Conservation (phyloP, 2,329 filamentous ascomycete genomes). For the Parasarocladium wereldwijsianum region DNA sequence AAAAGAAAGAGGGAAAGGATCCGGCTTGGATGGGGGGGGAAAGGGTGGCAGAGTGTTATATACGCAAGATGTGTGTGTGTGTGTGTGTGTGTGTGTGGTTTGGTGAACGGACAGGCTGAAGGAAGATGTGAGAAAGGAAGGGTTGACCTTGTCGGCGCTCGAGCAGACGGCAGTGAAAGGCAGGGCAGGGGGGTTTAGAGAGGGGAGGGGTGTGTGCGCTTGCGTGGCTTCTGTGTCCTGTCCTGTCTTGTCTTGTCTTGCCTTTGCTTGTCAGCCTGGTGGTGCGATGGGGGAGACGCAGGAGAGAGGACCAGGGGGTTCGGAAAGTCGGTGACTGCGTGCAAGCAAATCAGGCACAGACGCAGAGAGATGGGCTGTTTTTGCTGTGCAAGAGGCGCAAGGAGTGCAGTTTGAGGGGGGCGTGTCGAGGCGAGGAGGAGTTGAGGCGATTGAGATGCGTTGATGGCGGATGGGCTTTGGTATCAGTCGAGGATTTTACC, state of each 20-base stretch:
- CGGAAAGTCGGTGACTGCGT: not conserved
- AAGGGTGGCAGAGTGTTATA: not conserved
- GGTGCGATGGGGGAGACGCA: not conserved
- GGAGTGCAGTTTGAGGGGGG: no score
- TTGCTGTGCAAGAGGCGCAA: no score
- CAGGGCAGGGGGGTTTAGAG: not conserved
- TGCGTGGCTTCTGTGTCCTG: not conserved
- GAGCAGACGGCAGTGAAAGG: not conserved
- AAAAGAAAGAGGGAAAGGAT: not conserved
- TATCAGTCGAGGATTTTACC: no score
- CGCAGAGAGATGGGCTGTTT: no score
- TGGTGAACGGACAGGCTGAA: not conserved
- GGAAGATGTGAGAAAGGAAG: slow-evolving; percentile 1
- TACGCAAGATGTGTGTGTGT: slow-evolving; percentile 1
- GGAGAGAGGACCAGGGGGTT: no score
- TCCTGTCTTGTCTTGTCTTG: not conserved
- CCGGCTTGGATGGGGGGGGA: not conserved
- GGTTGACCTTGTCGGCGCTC: no score
- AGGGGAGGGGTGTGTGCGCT: slow-evolving; percentile 1
- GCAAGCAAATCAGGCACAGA: no score
- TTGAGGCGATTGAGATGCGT: no score
- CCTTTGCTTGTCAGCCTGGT: not conserved
- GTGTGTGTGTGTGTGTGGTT: slow-evolving; percentile 1
- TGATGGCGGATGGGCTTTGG: no score
- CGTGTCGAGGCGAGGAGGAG: no score